Evolutionary conservation across 2,329 filamentous ascomycete species (phyloP), one percentile per base, ranked within the genome.

Genomic region (Ambrosiella beaveri): DNA sequence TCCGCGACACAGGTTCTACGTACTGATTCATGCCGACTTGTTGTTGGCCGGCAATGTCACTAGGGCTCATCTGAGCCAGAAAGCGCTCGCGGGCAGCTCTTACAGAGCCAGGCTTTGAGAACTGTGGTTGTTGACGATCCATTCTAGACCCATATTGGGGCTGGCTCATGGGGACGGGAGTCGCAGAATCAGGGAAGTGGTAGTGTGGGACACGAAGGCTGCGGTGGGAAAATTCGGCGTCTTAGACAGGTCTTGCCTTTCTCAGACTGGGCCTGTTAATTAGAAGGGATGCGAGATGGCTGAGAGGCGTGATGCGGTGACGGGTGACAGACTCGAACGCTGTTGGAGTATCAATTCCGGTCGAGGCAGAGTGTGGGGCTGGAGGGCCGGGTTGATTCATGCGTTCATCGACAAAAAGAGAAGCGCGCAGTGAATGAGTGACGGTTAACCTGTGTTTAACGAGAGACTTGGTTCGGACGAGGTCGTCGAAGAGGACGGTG

Each of bases 101-200:
- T 39, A 57, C 58, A 9, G 50, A 57, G 40, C 58, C 58, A 53
- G 54, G 58, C 54, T 36, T 56, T 19, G 47, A 15, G 35, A 19
- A 53, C 50, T 59, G 58, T 36, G 47, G 58, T 51, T 51, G 47
- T 57, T 59, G 58, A 38, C 50, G 54, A 55, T 59, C 58, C 58
- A 59, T 59, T 56, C 49, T 57, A 53, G 49, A 53, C 58, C 49
- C 58, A 59, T 59, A 59, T 59, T 59, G 58, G 58, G 54, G 40
- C 49, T 54, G 49, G 49, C 36, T 59, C 58, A 59, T 59, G 54
- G 54, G 50, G 54, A 19, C 57, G 54, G 49, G 27, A 45, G 45
- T 11, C 36, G 39, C n/a, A 39, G 39, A 12, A 52, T 49, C 19
- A 19, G 37, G 45, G 19, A 52, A n/a, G 35, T 55, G 15, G 17